Conservation (phyloP, 2,329 filamentous ascomycete genomes). For the Calonectria pseudoturangicola region DNA sequence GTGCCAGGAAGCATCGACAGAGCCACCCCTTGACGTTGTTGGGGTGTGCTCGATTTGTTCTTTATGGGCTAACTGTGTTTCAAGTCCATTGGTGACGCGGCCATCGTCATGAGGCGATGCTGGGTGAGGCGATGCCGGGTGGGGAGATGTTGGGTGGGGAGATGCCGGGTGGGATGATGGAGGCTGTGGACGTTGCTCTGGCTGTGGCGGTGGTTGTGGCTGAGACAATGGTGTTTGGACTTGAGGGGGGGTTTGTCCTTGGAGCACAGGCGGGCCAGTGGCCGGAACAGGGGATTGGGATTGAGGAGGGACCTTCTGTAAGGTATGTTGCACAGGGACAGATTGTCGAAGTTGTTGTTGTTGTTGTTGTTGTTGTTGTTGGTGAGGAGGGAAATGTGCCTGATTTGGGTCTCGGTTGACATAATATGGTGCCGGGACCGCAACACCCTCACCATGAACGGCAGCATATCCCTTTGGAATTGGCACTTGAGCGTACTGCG, state of each 20-base stretch:
- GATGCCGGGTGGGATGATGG: not conserved
- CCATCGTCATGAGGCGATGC: constrained; percentile 35
- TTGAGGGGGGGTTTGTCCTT: constrained; percentile 21
- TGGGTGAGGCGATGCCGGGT: constrained; percentile 16
- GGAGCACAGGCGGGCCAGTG: not conserved
- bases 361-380: too few relatives aligned
- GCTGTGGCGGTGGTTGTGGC: not conserved
- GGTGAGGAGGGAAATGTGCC: constrained; percentile 21
- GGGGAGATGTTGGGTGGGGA: constrained; percentile 32
- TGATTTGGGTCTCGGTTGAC: constrained; percentile 46
- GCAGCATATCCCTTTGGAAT: constrained; percentile 61
- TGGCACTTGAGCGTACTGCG: constrained; percentile 61
- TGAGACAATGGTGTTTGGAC: constrained; percentile 2
- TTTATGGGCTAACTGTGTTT: constrained; percentile 16
- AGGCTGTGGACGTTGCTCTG: not conserved
- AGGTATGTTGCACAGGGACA: constrained; percentile 29
- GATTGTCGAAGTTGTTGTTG: constrained; percentile 41
- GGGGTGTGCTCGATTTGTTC: constrained; percentile 12
- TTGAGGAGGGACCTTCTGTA: constrained; percentile 39
- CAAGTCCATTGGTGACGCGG: constrained; percentile 9
- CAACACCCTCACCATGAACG: constrained; percentile 61
- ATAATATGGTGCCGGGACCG: constrained; percentile 56
- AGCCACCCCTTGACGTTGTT: constrained; percentile 10
- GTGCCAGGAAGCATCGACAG: constrained; percentile 20
- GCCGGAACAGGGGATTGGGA: constrained; percentile 43